These are phyloP conservation scores for Rosa persica DNA, from an alignment of 306 rosid genomes.

Conservation along the genomic window DNA sequence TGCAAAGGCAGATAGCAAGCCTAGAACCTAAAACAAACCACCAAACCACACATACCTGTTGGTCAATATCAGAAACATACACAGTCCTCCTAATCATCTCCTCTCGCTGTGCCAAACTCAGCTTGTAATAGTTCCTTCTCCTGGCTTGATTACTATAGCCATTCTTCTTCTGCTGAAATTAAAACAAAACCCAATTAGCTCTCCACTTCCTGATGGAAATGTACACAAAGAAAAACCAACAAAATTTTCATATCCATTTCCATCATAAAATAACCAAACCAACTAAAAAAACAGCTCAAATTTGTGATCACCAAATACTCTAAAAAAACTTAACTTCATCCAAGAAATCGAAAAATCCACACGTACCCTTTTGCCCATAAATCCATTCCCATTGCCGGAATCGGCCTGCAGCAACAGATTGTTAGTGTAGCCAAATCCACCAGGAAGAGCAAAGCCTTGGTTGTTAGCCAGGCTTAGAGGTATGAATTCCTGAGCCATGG, in stretches of 20 bases:
- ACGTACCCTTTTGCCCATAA: conserved; percentile 59
- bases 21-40: conserved; percentile 2
- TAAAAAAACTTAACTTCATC: not conserved
- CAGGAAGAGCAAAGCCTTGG: conserved; percentile 47
- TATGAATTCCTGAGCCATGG: conserved; percentile 97
- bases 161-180: conserved; percentile 64
- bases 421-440: conserved; percentile 61
- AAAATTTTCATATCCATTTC: not conserved
- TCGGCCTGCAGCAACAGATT: conserved; percentile 40
- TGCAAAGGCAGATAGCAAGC: conserved; percentile 14
- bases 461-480: conserved; percentile 69
- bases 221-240: not conserved
- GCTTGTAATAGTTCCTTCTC: conserved; percentile 60
- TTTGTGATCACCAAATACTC: conserved; percentile 12
- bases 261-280: conserved; percentile 7
- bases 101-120: conserved; percentile 70
- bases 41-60: conserved; percentile 50
- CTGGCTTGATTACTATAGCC: conserved; percentile 70
- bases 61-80: conserved; percentile 97
- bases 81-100: conserved; percentile 96
- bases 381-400: conserved; percentile 51
- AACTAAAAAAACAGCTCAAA: conserved; percentile 1
- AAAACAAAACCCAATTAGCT: conserved; percentile 10
- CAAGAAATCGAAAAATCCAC: not conserved
- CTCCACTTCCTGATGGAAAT: not conserved